Evolutionary conservation across 768 basidiomycete genomes (phyloP), one percentile per base, ranked within the genome.

Genomic region (Tubosaeta brunneosetosa): DNA sequence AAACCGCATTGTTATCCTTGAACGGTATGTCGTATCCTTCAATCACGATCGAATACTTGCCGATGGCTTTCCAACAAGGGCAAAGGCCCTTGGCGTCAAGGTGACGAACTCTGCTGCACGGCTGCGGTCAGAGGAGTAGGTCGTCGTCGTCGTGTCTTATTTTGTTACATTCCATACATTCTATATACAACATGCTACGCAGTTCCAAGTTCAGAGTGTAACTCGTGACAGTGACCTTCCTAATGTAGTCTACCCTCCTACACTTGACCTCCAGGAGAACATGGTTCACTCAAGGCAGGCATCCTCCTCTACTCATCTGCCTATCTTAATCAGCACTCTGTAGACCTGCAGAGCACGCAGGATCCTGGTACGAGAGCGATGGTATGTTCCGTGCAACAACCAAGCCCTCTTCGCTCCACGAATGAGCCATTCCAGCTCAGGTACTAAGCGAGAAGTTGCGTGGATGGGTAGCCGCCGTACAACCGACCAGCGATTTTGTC

Each of bases 101-200:
- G 88, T 98, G 67, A 94, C 91, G 50, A 98, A 98, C 80, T 70
- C 92, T 49, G 83, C 85, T 56, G 95, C 88, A 63, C 89, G 91
- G 70, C 81, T 97, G 74, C 86, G 94, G 77, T 88, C 92, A 70
- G 94, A 97, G 79, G 94, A 98, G 76, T 85, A 78, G 75, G 72
- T 67, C 74, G 65, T 71, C 63, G 64, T 60, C 63, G 64, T 60
- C 65, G 16, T 53, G 63, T 68, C 69, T 73, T 67, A 64, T 68
- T 60, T 68, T 62, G 56, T 66, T 66, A 60, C 63, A 64, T 17
- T 68, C 55, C 71, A 68, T 79, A 79, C 77, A 74, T 72, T 70
- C 66, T 73, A 37, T 9, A 38, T 38, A 10, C 4, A 7, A n/a
- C 42, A 8, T 29, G 26, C 7, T 17, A 3, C 22, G 19, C 10